Conservation (phyloP, 2,329 filamentous ascomycete genomes). For the Arthrobotrys megalospora region DNA sequence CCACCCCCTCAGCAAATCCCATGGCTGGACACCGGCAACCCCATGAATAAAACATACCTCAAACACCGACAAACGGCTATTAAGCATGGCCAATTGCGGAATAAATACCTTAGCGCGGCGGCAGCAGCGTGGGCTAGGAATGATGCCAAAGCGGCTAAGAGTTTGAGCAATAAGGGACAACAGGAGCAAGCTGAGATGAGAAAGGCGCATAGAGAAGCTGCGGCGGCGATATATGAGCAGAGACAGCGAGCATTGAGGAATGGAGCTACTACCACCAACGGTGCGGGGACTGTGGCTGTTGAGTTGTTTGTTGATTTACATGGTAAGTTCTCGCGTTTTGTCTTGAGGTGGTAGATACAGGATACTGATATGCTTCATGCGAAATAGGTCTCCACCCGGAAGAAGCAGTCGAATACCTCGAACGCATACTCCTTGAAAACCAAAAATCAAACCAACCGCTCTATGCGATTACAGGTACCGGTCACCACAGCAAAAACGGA, state of each 20-base stretch:
- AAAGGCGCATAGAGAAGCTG: slow-evolving; percentile 94
- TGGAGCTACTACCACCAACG: slow-evolving; percentile 33
- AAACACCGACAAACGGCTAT: slow-evolving; percentile 96
- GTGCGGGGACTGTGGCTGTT: slow-evolving; percentile 69
- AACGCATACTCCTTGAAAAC: slow-evolving; percentile 88
- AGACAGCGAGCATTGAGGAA: slow-evolving; percentile 77
- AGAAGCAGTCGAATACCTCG: slow-evolving; percentile 94
- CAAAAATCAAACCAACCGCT: slow-evolving; percentile 80
- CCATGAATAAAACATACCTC: slow-evolving; percentile 92
- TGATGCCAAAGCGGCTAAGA: slow-evolving; percentile 94
- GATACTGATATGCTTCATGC: slow-evolving; percentile 19
- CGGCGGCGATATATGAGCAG: slow-evolving; percentile 90
- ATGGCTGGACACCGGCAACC: slow-evolving; percentile 94
- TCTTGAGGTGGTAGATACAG: not conserved
- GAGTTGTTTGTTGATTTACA: slow-evolving; percentile 97
- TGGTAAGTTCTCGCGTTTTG: slow-evolving; percentile 67
- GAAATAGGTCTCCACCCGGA: slow-evolving; percentile 87
- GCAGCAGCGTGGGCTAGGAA: slow-evolving; percentile 99
- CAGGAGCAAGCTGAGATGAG: slow-evolving; percentile 98
- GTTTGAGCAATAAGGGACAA: slow-evolving; percentile 91
- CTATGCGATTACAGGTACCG: slow-evolving; percentile 96
- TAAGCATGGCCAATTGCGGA: slow-evolving; percentile 94
- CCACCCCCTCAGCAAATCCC: slow-evolving; percentile 91
- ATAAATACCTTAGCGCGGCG: slow-evolving; percentile 91
- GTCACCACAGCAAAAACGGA: slow-evolving; percentile 97